phyloP scores from a whole-genome alignment of 208 protist genomes.

The Wallacemonas collosoma region DNA sequence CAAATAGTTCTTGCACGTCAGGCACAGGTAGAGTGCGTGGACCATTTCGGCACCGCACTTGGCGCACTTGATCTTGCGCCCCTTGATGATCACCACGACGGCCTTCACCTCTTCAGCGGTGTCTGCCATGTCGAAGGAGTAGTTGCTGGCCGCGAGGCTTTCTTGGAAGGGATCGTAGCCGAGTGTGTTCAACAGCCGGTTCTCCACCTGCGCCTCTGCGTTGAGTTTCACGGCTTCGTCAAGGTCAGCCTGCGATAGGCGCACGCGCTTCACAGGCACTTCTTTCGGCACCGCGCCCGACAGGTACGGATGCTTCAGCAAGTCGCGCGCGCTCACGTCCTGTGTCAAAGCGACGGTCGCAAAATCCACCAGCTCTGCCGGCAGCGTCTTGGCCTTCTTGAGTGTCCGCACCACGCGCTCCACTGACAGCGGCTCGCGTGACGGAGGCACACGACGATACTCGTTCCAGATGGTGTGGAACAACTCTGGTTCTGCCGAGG shows the following conservation, averaged over 20 bases:
- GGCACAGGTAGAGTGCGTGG: conserved; percentile 65
- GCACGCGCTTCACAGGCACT: conserved; percentile 25
- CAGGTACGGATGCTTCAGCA: conserved; percentile 67
- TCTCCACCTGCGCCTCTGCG: conserved; percentile 50
- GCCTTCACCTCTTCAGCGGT: conserved; percentile 18
- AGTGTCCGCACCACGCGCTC: conserved; percentile 36
- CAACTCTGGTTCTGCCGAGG: conserved; percentile 50
- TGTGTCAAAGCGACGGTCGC: conserved; percentile 47
- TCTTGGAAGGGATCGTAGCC: conserved; percentile 58
- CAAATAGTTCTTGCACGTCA: conserved; percentile 47
- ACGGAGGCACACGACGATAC: conserved; percentile 2
- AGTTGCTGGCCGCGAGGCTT: conserved; percentile 14
- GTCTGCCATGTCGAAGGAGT: conserved; percentile 14
- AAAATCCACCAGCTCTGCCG: conserved; percentile 48
- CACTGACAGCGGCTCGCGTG: conserved; percentile 23
- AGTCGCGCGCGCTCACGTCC: conserved; percentile 29
- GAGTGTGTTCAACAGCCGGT: conserved; percentile 55
- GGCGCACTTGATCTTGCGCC: conserved; percentile 55
- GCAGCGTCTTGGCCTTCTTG: conserved; percentile 19
- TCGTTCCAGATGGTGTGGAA: conserved; percentile 47
- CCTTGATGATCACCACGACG: conserved; percentile 33
- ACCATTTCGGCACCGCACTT: conserved; percentile 61
- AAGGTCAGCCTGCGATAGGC: conserved; percentile 46
- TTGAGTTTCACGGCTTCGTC: conserved; percentile 43
- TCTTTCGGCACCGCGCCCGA: conserved; percentile 10